Evolutionary conservation across 2,329 filamentous ascomycete genomes (phyloP), one percentile per base, ranked within the genome.

Genomic region (Penicillium psychrosexuale): DNA sequence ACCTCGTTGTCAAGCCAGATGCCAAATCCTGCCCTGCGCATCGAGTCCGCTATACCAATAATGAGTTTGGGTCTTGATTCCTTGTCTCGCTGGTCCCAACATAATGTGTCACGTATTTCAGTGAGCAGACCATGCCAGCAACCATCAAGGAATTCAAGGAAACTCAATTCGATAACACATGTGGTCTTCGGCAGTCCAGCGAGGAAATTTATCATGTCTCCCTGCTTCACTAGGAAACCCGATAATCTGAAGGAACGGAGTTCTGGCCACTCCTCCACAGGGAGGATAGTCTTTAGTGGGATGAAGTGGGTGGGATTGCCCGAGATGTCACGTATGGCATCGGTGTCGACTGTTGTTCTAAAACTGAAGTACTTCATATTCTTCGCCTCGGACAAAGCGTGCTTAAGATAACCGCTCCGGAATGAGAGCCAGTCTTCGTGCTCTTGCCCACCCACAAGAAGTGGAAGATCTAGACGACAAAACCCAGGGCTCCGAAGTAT

Each of bases 91-190:
- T 36, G 15, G 8, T n/a, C n/a, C 7, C 15, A 36, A 13, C 33
- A 36, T 36, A 9, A 36, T 36, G 7, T 36, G n/a, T 64, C 50
- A 4, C 64, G 61, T n/a, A 57, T 50, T 27, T 51, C 56, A 34
- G 53, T 28, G 9, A 70, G 56, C 5, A 70, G 44, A 9, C 57
- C 44, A 36, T 57, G 17, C 38, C 57, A 61, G 33, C 56, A 42
- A 43, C 40, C 27, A 19, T 58, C 52, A 13, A 66, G 1, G 24
- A 73, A 73, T 3, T 8, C 9, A 1, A 75, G 56, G 12, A 67
- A 69, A 42, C 70, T 74, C 6, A 77, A 58, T 28, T 76, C 66
- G 0, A 75, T 55, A 1, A 68, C 69, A 9, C 62, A 59, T 0
- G 74, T 22, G 0, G 67, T 68, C 0, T 22, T 8, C 3, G 69